phyloP scores from a whole-genome alignment of 495 filamentous ascomycete genomes.

The Emericellopsis terricola region DNA sequence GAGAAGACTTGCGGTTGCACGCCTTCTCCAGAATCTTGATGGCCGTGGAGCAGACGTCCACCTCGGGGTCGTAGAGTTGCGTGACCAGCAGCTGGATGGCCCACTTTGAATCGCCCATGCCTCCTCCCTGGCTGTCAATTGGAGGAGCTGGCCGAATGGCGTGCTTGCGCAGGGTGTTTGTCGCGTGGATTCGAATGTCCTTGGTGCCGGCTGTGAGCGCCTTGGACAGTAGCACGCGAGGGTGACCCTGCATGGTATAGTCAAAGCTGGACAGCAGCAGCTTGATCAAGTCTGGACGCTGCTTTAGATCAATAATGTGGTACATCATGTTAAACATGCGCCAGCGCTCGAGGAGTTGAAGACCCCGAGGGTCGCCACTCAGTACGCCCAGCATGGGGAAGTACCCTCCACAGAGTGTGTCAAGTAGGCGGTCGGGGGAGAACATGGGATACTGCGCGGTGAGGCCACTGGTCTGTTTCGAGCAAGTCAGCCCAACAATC shows the following conservation, averaged over 20 bases:
- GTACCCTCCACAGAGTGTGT: slow-evolving; percentile 78
- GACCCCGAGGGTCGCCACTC: slow-evolving; percentile 60
- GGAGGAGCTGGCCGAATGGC: slow-evolving; percentile 28
- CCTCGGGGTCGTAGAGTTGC: slow-evolving; percentile 90
- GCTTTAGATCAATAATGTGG: slow-evolving; percentile 80
- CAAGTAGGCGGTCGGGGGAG: slow-evolving; percentile 59
- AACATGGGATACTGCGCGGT: slow-evolving; percentile 81
- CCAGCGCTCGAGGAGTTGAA: slow-evolving; percentile 88
- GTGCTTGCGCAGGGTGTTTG: slow-evolving; percentile 69
- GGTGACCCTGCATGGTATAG: slow-evolving; percentile 69
- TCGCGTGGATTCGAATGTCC: slow-evolving; percentile 74
- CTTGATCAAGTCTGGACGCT: slow-evolving; percentile 79
- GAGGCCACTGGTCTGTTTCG: slow-evolving; percentile 56
- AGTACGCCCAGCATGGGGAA: slow-evolving; percentile 81
- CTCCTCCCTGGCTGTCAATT: slow-evolving; percentile 4
- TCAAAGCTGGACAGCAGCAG: slow-evolving; percentile 79
- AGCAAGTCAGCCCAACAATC: slow-evolving; percentile 6
- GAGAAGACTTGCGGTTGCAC: slow-evolving; percentile 72
- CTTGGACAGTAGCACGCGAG: slow-evolving; percentile 81
- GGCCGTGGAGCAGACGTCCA: slow-evolving; percentile 87
- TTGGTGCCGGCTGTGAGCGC: slow-evolving; percentile 83
- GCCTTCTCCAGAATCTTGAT: slow-evolving; percentile 96
- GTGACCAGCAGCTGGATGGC: slow-evolving; percentile 91
- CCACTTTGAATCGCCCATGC: slow-evolving; percentile 54
- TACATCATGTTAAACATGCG: slow-evolving; percentile 99